Evolutionary conservation across 164 flowering plant species (phyloP).

Genomic region (Nymphaea colorata): DNA sequence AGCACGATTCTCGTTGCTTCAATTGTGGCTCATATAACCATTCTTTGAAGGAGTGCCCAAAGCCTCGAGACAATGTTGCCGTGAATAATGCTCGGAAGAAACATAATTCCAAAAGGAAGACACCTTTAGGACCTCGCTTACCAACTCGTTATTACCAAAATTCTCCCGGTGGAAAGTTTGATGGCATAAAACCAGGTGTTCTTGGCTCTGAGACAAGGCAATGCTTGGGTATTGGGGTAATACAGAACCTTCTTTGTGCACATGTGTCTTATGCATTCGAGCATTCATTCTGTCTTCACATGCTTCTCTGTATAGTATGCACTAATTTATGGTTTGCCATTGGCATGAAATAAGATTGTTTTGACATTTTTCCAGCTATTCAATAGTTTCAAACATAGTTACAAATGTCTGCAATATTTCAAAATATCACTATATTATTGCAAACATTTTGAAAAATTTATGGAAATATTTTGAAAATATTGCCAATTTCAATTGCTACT

Average conservation of each 20-base stretch:
- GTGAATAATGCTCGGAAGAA: slow-evolving; percentile 77
- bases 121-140: slow-evolving; percentile 35
- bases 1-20: slow-evolving; percentile 68
- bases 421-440: no score
- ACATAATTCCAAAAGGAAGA: slow-evolving; percentile 45
- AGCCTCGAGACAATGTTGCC: slow-evolving; percentile 81
- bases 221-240: slow-evolving; percentile 83
- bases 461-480: no score
- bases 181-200: slow-evolving; percentile 71
- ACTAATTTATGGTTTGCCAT: no score
- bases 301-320: no score
- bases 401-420: no score
- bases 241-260: neutral
- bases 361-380: no score
- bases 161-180: slow-evolving; percentile 82
- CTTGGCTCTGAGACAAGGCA: slow-evolving; percentile 68
- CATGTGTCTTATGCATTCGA: no score
- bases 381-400: no score
- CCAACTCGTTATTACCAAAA: slow-evolving; percentile 70
- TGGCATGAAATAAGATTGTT: no score
- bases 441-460: no score
- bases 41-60: slow-evolving; percentile 83
- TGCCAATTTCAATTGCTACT: no score
- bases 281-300: no score
- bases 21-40: slow-evolving; percentile 91